A percentile compares a stretch with the other conserved stretches of the same genome.
phyloP scores from a whole-genome alignment of 495 filamentous ascomycete species.

The Astrothelium macrocarpum region DNA sequence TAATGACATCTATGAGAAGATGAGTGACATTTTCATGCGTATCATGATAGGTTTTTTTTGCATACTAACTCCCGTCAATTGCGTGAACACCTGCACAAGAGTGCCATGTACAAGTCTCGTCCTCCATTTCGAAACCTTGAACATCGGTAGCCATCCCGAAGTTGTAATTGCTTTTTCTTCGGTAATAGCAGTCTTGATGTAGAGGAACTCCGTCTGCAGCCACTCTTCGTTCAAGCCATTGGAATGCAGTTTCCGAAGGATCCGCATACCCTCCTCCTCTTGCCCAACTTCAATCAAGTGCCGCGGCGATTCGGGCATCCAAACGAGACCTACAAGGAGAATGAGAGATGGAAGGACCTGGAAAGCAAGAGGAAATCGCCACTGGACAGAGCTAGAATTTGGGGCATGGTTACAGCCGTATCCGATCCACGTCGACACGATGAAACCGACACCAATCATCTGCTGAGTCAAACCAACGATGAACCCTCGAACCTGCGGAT shows the following conservation, averaged over 20 bases:
- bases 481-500: slow-evolving; percentile 4
- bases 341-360: slow-evolving; percentile 9
- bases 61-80: slow-evolving; percentile 9
- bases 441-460: slow-evolving; percentile 12
- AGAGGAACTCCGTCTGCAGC: slow-evolving; percentile 40
- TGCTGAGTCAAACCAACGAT: slow-evolving; percentile 8
- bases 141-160: slow-evolving; percentile 43
- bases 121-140: slow-evolving; percentile 42
- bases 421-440: slow-evolving; percentile 13
- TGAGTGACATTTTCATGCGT: not conserved
- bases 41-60: no score
- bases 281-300: slow-evolving; percentile 30
- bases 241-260: slow-evolving; percentile 43
- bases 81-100: slow-evolving; percentile 26
- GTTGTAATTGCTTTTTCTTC: slow-evolving; percentile 38
- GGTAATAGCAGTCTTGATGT: slow-evolving; percentile 41
- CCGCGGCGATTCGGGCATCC: slow-evolving; percentile 13
- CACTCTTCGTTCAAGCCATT: slow-evolving; percentile 42
- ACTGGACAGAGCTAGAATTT: slow-evolving; percentile 4
- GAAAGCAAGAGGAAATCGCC: slow-evolving; percentile 10
- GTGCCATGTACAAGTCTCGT: slow-evolving; percentile 39
- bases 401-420: slow-evolving; percentile 8
- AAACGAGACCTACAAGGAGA: slow-evolving; percentile 8
- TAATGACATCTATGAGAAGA: slow-evolving; percentile 41
- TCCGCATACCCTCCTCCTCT: slow-evolving; percentile 46